Percentiles rank a stretch among this genome's conserved stretches.
Evolutionary conservation across 2,329 filamentous ascomycete genomes (phyloP).

Genomic region (Setomelanomma holmii): DNA sequence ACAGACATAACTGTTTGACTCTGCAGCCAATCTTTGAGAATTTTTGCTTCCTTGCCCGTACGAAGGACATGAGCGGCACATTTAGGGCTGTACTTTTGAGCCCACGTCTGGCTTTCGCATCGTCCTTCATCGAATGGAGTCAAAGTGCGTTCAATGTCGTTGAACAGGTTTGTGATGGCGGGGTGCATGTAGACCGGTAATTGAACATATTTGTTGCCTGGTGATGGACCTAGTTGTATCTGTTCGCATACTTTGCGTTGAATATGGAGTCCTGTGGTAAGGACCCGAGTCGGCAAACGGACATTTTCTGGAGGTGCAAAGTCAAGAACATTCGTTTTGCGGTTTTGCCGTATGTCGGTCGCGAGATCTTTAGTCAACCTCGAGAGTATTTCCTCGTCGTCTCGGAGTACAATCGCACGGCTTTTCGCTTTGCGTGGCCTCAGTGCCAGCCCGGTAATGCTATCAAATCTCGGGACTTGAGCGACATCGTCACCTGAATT

Average conservation of each 20-base stretch:
- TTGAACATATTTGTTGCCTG: not conserved
- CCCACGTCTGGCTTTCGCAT: conserved; percentile 78
- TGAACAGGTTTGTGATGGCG: conserved; percentile 66
- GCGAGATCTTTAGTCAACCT: conserved; percentile 29
- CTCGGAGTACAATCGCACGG: conserved; percentile 28
- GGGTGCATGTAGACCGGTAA: conserved; percentile 55
- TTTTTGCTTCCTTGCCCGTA: conserved; percentile 68
- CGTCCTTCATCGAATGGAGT: conserved; percentile 82
- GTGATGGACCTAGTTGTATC: conserved; percentile 25
- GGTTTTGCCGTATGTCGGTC: not conserved
- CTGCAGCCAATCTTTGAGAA: conserved; percentile 83
- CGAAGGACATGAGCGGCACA: conserved; percentile 78
- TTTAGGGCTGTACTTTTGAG: conserved; percentile 82
- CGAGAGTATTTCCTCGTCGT: conserved; percentile 35
- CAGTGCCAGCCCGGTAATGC: conserved; percentile 1
- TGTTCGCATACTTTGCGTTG: conserved; percentile 45
- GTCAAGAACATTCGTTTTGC: not conserved
- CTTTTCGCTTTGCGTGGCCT: conserved; percentile 51
- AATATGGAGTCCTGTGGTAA: conserved; percentile 50
- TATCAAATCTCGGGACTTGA: not conserved
- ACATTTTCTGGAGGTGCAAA: conserved; percentile 32
- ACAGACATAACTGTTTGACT: conserved; percentile 79
- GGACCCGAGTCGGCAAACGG: conserved; percentile 44
- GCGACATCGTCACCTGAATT: conserved; percentile 22
- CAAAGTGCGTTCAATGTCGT: conserved; percentile 65